Percentiles rank a stretch among this genome's conserved stretches.
These are phyloP conservation scores for Penicillium malachiteum DNA, from an alignment of 495 filamentous ascomycete genomes.

Conservation along the genomic window DNA sequence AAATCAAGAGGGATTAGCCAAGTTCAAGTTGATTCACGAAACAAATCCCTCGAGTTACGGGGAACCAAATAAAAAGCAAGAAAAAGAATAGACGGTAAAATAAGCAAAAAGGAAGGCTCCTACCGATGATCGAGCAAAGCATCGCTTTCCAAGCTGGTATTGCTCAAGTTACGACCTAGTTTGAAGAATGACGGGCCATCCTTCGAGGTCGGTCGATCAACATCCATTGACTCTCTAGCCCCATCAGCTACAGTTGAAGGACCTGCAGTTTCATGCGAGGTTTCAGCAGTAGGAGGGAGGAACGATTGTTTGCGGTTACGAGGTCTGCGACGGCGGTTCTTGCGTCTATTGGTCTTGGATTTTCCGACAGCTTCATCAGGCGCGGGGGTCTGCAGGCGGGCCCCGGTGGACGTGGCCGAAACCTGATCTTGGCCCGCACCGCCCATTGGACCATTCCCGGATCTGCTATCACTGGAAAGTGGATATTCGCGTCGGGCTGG, in stretches of 20 bases:
- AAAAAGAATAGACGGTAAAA: not conserved
- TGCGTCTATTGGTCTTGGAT: conserved; percentile 35
- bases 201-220: conserved; percentile 28
- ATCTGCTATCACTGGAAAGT: conserved; percentile 20
- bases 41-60: not conserved
- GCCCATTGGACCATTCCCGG: conserved; percentile 24
- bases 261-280: conserved; percentile 23
- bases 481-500: conserved; percentile 20
- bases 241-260: conserved; percentile 21
- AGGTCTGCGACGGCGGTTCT: conserved; percentile 40
- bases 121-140: conserved; percentile 79
- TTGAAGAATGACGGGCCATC: conserved; percentile 56
- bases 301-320: conserved; percentile 44
- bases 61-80: not conserved
- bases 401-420: conserved; percentile 21
- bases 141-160: conserved; percentile 79
- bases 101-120: conserved; percentile 1
- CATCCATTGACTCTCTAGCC: conserved; percentile 28
- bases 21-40: not conserved
- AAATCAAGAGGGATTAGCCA: conserved; percentile 6
- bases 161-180: conserved; percentile 62
- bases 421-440: conserved; percentile 10
- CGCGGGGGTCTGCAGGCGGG: conserved; percentile 27
- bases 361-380: conserved; percentile 21
- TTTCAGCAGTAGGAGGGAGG: conserved; percentile 26